Percentiles rank a stretch among this genome's conserved stretches.
Evolutionary conservation across 768 basidiomycete species (phyloP).

Genomic region (Pulveroboletus sp.): DNA sequence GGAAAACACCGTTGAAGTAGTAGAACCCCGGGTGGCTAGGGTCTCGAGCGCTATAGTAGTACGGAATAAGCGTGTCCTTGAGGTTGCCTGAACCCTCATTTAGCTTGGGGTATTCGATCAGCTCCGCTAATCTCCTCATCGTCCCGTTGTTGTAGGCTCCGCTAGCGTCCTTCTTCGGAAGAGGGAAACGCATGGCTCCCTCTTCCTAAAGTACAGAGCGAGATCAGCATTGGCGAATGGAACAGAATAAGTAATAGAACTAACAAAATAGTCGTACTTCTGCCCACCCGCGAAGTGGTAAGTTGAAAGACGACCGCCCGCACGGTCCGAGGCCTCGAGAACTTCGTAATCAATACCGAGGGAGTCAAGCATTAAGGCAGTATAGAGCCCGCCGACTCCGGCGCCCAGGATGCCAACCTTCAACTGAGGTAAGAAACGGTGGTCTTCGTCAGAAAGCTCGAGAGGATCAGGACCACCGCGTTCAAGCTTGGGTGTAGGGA

Average conservation of each 20-base stretch:
- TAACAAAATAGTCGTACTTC: slow-evolving; percentile 37
- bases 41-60: slow-evolving; percentile 14
- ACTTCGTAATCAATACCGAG: slow-evolving; percentile 45
- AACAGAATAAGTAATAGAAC: slow-evolving; percentile 1
- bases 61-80: slow-evolving; percentile 22
- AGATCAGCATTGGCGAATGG: neutral
- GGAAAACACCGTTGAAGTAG: slow-evolving; percentile 4
- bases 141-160: slow-evolving; percentile 22
- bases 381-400: slow-evolving; percentile 35
- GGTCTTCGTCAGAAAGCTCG: neutral
- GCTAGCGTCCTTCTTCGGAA: slow-evolving; percentile 15
- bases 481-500: neutral
- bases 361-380: slow-evolving; percentile 43
- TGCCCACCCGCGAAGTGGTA: slow-evolving; percentile 34
- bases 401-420: slow-evolving; percentile 23
- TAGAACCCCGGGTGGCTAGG: slow-evolving; percentile 8
- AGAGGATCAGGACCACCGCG: neutral
- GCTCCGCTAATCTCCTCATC: slow-evolving; percentile 30
- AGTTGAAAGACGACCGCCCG: slow-evolving; percentile 46
- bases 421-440: neutral
- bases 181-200: slow-evolving; percentile 41
- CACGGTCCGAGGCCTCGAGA: slow-evolving; percentile 39
- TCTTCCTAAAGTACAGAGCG: slow-evolving; percentile 24
- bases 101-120: slow-evolving; percentile 21
- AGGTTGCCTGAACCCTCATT: slow-evolving; percentile 12